Evolutionary conservation across 129 eudicot species (phyloP).

Genomic region (Arctium lappa): DNA sequence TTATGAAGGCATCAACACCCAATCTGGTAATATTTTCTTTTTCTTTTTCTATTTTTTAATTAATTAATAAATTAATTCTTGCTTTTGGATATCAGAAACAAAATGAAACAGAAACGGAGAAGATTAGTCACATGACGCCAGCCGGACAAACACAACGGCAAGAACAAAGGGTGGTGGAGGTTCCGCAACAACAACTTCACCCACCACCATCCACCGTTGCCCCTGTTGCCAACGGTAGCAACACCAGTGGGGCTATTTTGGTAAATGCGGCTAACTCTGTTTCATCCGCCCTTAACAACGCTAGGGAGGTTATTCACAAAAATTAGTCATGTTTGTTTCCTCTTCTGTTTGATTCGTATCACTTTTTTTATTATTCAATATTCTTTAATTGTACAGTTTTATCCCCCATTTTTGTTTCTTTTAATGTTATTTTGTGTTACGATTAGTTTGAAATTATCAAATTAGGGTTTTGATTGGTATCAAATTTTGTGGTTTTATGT

Average conservation of each 20-base stretch:
- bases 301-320: conserved; percentile 50
- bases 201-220: conserved; percentile 9
- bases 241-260: conserved; percentile 46
- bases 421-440: background rate
- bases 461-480: background rate
- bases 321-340: conserved; percentile 16
- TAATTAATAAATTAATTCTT: background rate
- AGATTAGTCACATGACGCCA: conserved; percentile 26
- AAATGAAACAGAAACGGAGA: conserved; percentile 12
- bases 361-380: background rate
- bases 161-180: conserved; percentile 31
- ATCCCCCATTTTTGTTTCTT: background rate
- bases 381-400: conserved; percentile 14
- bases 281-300: conserved; percentile 56
- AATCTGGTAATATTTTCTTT: conserved; percentile 16
- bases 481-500: background rate
- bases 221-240: conserved; percentile 15
- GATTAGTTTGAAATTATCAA: background rate
- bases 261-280: conserved; percentile 65
- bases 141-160: conserved; percentile 40
- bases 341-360: background rate
- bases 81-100: conserved; percentile 16
- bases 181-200: conserved; percentile 18
- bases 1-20: conserved; percentile 22
- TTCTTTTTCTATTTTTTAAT: background rate